Evolutionary conservation across 2,329 filamentous ascomycete species (phyloP).

Genomic region (Aspergillus phoenicis): DNA sequence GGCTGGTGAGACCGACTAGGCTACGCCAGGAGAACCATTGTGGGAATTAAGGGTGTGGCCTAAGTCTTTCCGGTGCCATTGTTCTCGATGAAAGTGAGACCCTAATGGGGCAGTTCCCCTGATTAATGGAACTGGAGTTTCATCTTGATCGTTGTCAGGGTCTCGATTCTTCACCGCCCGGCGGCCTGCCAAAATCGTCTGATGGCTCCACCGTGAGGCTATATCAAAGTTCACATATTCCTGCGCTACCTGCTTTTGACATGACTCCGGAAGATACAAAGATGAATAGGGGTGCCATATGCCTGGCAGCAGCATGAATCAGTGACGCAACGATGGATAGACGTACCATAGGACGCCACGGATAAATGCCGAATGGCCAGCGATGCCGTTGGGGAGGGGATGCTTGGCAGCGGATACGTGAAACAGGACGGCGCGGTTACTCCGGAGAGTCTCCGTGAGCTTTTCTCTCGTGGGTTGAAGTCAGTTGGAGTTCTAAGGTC

Average conservation of each 20-base stretch:
- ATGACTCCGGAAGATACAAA: too few relatives aligned
- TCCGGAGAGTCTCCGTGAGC: too few relatives aligned
- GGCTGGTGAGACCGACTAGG: background rate
- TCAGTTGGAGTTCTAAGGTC: too few relatives aligned
- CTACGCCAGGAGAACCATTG: background rate
- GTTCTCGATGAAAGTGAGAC: background rate
- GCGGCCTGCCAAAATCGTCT: background rate
- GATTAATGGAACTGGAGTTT: background rate
- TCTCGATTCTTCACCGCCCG: background rate
- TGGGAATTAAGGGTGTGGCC: background rate
- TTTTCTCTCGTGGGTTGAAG: too few relatives aligned
- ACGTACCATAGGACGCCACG: too few relatives aligned
- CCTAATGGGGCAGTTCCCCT: background rate
- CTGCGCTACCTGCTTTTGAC: too few relatives aligned
- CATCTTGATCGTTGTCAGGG: background rate
- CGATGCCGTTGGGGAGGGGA: too few relatives aligned
- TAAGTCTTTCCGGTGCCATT: background rate
- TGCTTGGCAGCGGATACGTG: too few relatives aligned
- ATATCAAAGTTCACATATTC: background rate
- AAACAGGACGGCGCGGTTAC: too few relatives aligned
- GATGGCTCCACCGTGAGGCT: background rate
- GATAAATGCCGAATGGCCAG: too few relatives aligned
- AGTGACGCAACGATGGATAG: background rate
- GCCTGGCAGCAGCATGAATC: background rate
- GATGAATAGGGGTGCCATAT: background rate